Evolutionary conservation across 495 filamentous ascomycete species (phyloP), one percentile per base, ranked within the genome.

Genomic region (Penicillium maclennaniae): DNA sequence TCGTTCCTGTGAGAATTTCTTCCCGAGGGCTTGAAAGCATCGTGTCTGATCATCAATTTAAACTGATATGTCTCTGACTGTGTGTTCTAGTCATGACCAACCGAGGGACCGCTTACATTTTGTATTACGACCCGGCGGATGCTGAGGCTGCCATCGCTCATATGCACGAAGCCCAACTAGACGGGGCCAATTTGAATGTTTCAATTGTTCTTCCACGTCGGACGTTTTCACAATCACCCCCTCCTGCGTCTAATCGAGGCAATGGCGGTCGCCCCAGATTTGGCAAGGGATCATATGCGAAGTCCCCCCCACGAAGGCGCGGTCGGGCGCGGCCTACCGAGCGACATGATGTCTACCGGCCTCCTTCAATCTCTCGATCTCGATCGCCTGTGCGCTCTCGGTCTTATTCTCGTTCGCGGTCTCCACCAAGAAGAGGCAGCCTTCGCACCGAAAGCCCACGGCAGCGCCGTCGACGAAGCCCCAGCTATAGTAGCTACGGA

Each of bases 91-190:
- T 88, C 74, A 85, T 86, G 61, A 92, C 85, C 43, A 97, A 97
- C 58, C 87, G 92, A 44, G 91, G 95, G 46, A 93, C 92, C 9
- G 95, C 93, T 39, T 99, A 97, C 68, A 91, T 98, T 46, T 72
- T 96, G 26, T 99, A 89, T 69, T 70, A 82, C 41, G 77, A 85
- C 45, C 82, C 90, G 36, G 76, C 83, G 41, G 87, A 91, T 57
- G 95, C 93, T 34, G 90, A 96, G 62, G 77, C 84, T 16, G 93
- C 93, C 21, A 95, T 99, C 58, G 83, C 91, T 42, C 87, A 96
- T 63, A 97, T 99, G 95, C 95, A 99, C 67, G 93, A 99, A 76
- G 90, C 90, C 14, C 89, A 97, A 58, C 74, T 99, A 40, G 93
- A 99, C 72, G 95, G 93, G 37, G 80, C 87, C 15, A 71, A 85